Evolutionary conservation across 2,329 filamentous ascomycete genomes (phyloP), one percentile per base, ranked within the genome.

Genomic region (Penicillium vulpinum): DNA sequence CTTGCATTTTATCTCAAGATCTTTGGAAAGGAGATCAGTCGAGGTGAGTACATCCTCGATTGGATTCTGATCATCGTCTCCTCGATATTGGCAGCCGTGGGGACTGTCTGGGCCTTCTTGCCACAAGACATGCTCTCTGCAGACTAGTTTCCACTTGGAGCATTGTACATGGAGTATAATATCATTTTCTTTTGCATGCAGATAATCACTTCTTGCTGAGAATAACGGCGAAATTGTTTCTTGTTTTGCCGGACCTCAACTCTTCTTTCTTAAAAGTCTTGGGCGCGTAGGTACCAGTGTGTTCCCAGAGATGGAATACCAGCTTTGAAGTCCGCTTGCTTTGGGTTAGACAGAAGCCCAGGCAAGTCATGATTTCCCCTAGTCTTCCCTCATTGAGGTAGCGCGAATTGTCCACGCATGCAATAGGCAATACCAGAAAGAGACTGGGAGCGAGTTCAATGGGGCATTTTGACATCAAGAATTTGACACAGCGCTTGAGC

Each of bases 171-270:
- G 13, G 35, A 28, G 21, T 18, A 51, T 33, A 24, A 45, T 52
- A 38, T 15, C 26, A 46, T 41, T 22, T n/a, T 11, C 15, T n/a
- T 54, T 48, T 39, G 31, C 35, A 33, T 46, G 28, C 33, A 52
- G 8, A 56, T 16, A 16, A 50, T 62, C 58, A 64, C 51, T 62
- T 60, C 35, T 70, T 56, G 51, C 63, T 63, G 58, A 96, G 73
- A 16, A 91, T 83, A 65, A 97, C 87, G 15, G 89, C 86, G 73
- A 97, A 99, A 70, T 99, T 97, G 75, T 99, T 99, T 71, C 92
- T 85, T 24, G 81, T 83, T 51, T 80, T 79, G 11, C 92, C 92
- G 22, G 90, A 83, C 59, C 90, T 88, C 39, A 96, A 73, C 71
- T 94, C 88, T 59, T 84, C 83, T 76, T 97, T 97, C 58, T 81